Conservation (phyloP, 2,329 filamentous ascomycete species). For the Microdochium trichocladiopsis region DNA sequence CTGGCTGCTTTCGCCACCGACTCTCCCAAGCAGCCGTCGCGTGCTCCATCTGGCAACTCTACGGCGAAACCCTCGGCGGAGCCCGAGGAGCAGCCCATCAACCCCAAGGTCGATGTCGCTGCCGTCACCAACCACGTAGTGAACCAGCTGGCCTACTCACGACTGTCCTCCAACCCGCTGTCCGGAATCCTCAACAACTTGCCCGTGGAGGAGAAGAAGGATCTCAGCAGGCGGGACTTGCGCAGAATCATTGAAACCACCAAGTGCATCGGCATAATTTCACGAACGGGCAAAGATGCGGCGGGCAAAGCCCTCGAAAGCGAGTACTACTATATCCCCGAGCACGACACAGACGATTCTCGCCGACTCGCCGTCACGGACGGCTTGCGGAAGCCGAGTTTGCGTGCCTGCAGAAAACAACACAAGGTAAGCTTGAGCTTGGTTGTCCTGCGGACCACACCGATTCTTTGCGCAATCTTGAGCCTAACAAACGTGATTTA, state of each 20-base stretch:
- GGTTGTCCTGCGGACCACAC: no score
- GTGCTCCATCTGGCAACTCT: conserved; percentile 9
- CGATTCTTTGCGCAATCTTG: no score
- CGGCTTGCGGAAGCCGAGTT: conserved; percentile 78
- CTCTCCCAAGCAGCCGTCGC: conserved; percentile 49
- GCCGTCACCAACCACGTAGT: conserved; percentile 76
- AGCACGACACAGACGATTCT: conserved; percentile 73
- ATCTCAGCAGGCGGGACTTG: conserved; percentile 56
- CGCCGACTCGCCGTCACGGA: conserved; percentile 78
- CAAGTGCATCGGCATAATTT: conserved; percentile 79
- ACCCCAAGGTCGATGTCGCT: conserved; percentile 26
- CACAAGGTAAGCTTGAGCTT: conserved; percentile 82
- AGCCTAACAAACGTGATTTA: conserved; percentile 20
- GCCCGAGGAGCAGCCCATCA: conserved; percentile 17
- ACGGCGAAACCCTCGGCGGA: conserved; percentile 15
- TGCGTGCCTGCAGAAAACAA: conserved; percentile 86
- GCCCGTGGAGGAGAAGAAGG: conserved; percentile 56
- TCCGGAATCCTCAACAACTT: conserved; percentile 86
- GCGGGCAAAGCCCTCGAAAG: conserved; percentile 89
- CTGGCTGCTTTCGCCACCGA: conserved; percentile 70
- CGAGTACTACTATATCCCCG: conserved; percentile 94
- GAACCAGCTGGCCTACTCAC: conserved; percentile 93
- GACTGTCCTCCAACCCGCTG: conserved; percentile 83
- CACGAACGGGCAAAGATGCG: conserved; percentile 88
- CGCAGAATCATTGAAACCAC: conserved; percentile 66